These are phyloP conservation scores for Pythium folliculosum DNA, from an alignment of 352 stramenopile genomes.

Conservation along the genomic window DNA sequence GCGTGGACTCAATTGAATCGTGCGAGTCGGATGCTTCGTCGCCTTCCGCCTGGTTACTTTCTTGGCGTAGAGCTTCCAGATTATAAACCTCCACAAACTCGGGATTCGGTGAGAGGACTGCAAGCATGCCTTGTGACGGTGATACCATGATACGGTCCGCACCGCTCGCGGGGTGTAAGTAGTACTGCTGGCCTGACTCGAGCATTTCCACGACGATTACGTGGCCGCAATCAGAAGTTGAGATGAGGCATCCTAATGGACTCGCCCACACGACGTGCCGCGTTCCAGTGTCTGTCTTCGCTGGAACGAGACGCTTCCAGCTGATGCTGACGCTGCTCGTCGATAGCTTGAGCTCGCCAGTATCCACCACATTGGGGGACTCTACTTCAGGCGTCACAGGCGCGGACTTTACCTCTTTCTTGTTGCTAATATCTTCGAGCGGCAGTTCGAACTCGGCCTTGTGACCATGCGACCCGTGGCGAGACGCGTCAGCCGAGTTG, in stretches of 20 bases:
- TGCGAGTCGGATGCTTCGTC: neutral
- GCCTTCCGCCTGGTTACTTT: slow-evolving; percentile 16
- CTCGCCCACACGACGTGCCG: slow-evolving; percentile 11
- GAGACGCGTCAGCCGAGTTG: neutral
- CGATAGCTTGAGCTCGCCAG: neutral
- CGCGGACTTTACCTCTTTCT: neutral
- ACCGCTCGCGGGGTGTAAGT: neutral
- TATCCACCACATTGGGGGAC: slow-evolving; percentile 3
- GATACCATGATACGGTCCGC: slow-evolving; percentile 19
- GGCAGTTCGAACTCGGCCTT: slow-evolving; percentile 12
- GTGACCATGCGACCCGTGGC: neutral
- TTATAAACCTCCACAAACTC: slow-evolving; percentile 9
- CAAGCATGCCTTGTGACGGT: neutral
- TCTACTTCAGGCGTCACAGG: neutral
- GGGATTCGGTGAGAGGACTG: neutral
- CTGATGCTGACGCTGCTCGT: slow-evolving; percentile 2
- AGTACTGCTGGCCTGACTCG: slow-evolving; percentile 20
- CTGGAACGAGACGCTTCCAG: slow-evolving; percentile 13
- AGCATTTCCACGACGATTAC: slow-evolving; percentile 21
- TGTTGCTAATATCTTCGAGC: slow-evolving; percentile 17
- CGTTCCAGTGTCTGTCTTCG: neutral
- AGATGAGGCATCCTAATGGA: slow-evolving; percentile 20
- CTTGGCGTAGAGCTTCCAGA: neutral
- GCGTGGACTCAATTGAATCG: neutral
- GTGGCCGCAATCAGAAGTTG: neutral